Percentiles rank a stretch among this genome's conserved stretches.
Conservation (phyloP, 2,329 filamentous ascomycete genomes). For the Ophiostoma triangulosporum region DNA sequence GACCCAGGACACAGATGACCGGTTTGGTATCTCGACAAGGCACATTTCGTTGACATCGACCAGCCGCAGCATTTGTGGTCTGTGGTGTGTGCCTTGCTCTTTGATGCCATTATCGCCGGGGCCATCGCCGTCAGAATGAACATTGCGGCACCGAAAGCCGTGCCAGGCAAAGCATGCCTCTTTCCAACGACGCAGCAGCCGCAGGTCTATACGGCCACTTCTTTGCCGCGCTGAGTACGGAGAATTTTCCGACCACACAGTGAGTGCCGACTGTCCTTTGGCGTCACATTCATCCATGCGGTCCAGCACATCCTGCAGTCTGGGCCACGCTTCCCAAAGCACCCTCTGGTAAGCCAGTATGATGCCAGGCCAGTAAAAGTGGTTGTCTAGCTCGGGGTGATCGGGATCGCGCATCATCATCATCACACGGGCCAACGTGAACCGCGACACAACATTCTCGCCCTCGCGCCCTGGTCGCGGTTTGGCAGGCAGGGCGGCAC, state of each 20-base stretch:
- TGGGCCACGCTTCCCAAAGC: background rate
- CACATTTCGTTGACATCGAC: slow-evolving; percentile 1
- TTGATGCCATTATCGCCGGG: background rate
- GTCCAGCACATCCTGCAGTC: background rate
- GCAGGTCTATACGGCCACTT: background rate
- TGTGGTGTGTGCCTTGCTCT: background rate
- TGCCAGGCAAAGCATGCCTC: background rate
- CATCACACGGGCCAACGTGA: background rate
- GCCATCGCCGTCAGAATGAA: background rate
- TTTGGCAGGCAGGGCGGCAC: background rate
- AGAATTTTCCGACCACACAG: background rate
- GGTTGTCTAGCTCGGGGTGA: background rate
- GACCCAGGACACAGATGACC: background rate
- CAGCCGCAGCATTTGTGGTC: slow-evolving; percentile 1
- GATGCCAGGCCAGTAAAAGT: background rate
- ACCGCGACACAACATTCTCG: background rate
- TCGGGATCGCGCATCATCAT: background rate
- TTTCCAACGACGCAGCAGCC: slow-evolving; percentile 2
- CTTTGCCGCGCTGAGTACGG: background rate
- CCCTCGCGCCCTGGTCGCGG: background rate
- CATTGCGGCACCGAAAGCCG: background rate
- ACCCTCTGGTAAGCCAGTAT: background rate
- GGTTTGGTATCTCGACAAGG: background rate
- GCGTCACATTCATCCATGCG: background rate
- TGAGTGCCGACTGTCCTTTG: background rate